Base-by-base conservation (phyloP, 306 rosid genomes). In the Gleditsia sinensis region DNA sequence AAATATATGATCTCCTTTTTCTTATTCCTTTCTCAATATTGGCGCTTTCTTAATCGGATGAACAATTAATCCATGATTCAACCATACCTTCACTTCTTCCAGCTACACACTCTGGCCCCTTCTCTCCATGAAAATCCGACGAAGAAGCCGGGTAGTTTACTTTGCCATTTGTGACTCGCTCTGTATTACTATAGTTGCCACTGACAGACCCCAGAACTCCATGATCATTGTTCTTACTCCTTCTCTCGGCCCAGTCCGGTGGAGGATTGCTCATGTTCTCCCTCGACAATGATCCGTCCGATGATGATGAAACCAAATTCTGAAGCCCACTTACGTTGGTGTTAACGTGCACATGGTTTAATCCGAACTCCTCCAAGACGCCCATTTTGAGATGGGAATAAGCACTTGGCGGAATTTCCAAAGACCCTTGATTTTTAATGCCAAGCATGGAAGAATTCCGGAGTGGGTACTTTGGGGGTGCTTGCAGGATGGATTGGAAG, bases 31-130 rank as follows among this genome's bases (percentile, higher is more conserved):
- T 65, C 55, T 17, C 62, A 48, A 42, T n/a, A n/a, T 53, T 24
- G 55, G 53, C 45, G 13, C n/a, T 6, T 28, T 56, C 34, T 74
- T 80, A 90, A 79, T 94, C 96, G 24, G 99, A 90, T 54, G 99
- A 94, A 84, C 95, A 92, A 87, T 81, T 85, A 71, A 95, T 92
- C 97, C 98, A 92, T 30, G 99, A 85, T 83, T 95, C 97, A 75
- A 90, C 84, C 86, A 89, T 95, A 90, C 96, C 97, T 95, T 87
- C 96, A 48, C 75, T 83, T 77, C 97, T 83, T 11, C 83, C 68
- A 36, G 83, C 56, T 2, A 71, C 80, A 64, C 84, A 72, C 58
- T 87, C 90, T 1, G 82, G 72, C 71, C 77, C 86, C 17, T 81
- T 89, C 40, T 84, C 84, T 43, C 87, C 88, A 23, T 83, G 84